Percentiles rank a stretch among this genome's conserved stretches.
These are phyloP conservation scores for Amanita molliuscula DNA, from an alignment of 768 basidiomycete species.

Conservation along the genomic window DNA sequence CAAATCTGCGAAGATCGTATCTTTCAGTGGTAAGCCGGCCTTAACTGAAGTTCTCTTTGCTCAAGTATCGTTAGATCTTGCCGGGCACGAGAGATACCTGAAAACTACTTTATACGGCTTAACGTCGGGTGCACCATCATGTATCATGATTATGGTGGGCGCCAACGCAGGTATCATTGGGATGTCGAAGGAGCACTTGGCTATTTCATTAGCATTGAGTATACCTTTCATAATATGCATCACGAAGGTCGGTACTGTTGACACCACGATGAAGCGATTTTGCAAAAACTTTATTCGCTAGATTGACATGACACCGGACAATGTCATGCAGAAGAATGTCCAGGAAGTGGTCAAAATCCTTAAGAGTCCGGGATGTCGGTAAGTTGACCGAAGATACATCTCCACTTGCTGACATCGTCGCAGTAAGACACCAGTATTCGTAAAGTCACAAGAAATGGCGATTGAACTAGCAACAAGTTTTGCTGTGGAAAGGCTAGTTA, in stretches of 20 bases:
- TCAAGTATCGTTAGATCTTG: slow-evolving; percentile 53
- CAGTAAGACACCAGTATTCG: slow-evolving; percentile 77
- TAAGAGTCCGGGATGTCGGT: slow-evolving; percentile 89
- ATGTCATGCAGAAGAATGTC: slow-evolving; percentile 83
- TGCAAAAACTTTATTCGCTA: slow-evolving; percentile 13
- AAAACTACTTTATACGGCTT: slow-evolving; percentile 93
- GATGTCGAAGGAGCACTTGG: slow-evolving; percentile 95
- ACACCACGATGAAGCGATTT: neutral
- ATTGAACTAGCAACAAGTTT: slow-evolving; percentile 71
- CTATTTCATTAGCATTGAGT: slow-evolving; percentile 86
- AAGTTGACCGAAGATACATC: slow-evolving; percentile 10
- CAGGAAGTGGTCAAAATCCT: slow-evolving; percentile 91
- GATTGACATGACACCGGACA: slow-evolving; percentile 97
- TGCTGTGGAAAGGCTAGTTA: slow-evolving; percentile 54
- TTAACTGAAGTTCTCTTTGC: neutral
- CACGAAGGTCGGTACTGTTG: slow-evolving; percentile 61
- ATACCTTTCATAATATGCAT: slow-evolving; percentile 92
- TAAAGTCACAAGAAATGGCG: slow-evolving; percentile 73
- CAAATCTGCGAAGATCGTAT: slow-evolving; percentile 84
- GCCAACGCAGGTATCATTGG: slow-evolving; percentile 88
- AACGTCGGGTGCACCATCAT: slow-evolving; percentile 89
- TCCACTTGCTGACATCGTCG: neutral
- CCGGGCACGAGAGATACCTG: slow-evolving; percentile 89
- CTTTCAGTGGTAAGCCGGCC: slow-evolving; percentile 63
- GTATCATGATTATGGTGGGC: slow-evolving; percentile 88